phyloP scores from a whole-genome alignment of 192 early-diverging fungal genomes.

The Backusella sp. region DNA sequence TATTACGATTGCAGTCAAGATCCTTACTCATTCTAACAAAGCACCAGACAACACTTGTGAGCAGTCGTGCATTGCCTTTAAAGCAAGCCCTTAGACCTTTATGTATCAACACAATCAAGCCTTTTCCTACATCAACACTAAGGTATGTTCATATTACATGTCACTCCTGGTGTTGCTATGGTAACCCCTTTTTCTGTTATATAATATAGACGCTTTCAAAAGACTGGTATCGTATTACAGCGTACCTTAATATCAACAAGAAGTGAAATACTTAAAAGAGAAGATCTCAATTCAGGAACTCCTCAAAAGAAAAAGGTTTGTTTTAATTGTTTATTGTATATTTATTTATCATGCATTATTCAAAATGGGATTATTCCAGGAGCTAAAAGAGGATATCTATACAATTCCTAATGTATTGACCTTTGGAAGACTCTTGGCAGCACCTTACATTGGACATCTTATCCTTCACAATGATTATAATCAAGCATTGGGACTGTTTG shows the following conservation, averaged over 20 bases:
- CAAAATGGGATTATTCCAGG: neutral
- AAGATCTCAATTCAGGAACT: neutral
- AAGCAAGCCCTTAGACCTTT: neutral
- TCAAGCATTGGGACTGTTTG: slow-evolving; percentile 72
- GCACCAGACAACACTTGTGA: neutral
- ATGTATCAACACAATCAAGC: neutral
- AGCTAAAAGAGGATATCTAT: slow-evolving; percentile 73
- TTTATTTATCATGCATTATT: neutral
- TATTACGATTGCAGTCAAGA: neutral
- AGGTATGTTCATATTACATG: neutral
- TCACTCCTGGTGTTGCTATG: neutral
- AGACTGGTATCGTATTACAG: neutral
- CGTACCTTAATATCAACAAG: neutral
- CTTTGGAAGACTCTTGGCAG: slow-evolving; percentile 68
- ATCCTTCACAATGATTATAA: slow-evolving; percentile 74
- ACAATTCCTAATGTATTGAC: slow-evolving; percentile 92
- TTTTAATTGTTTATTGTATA: neutral
- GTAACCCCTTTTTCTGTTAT: neutral
- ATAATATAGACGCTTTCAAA: neutral
- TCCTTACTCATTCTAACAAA: neutral
- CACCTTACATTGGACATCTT: slow-evolving; percentile 89
- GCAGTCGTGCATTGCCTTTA: neutral
- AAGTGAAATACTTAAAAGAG: neutral
- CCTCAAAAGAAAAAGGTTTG: neutral
- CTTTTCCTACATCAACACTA: neutral